A percentile compares a stretch with the other conserved stretches of the same genome.
phyloP scores from a whole-genome alignment of 148 eudicot species.

The Vaccinium vitisidaea region DNA sequence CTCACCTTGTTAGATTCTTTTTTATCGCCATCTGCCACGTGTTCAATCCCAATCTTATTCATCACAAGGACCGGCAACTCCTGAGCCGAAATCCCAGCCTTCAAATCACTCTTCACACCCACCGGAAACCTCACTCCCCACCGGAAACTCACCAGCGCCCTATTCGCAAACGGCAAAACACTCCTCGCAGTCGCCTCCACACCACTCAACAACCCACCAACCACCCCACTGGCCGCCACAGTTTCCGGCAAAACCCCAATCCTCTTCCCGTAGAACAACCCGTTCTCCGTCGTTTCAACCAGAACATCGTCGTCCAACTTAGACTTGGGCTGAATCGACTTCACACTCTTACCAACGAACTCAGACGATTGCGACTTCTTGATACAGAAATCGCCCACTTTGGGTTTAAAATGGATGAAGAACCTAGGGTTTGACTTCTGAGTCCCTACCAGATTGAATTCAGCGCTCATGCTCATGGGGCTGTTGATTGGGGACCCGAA shows the following conservation, averaged over 20 bases:
- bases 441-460: constrained; percentile 53
- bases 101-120: constrained; percentile 21
- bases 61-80: constrained; percentile 55
- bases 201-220: constrained; percentile 42
- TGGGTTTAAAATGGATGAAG: constrained; percentile 68
- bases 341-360: constrained; percentile 15
- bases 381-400: constrained; percentile 64
- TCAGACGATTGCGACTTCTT: constrained; percentile 59
- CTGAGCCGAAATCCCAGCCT: constrained; percentile 38
- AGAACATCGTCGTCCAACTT: constrained; percentile 34
- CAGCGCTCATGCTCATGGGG: constrained; percentile 77
- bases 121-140: constrained; percentile 79
- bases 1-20: constrained; percentile 19
- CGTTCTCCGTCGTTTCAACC: constrained; percentile 29
- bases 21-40: constrained; percentile 42
- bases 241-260: constrained; percentile 27
- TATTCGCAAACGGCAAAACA: constrained; percentile 42
- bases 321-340: constrained; percentile 22
- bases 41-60: constrained; percentile 79
- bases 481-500: constrained; percentile 72
- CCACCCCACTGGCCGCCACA: constrained; percentile 24
- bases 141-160: constrained; percentile 61
- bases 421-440: constrained; percentile 49
- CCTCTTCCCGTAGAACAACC: constrained; percentile 16
- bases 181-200: constrained; percentile 65